Base-by-base conservation (phyloP, 768 basidiomycete species). In the Leccinum longicurvipes region DNA sequence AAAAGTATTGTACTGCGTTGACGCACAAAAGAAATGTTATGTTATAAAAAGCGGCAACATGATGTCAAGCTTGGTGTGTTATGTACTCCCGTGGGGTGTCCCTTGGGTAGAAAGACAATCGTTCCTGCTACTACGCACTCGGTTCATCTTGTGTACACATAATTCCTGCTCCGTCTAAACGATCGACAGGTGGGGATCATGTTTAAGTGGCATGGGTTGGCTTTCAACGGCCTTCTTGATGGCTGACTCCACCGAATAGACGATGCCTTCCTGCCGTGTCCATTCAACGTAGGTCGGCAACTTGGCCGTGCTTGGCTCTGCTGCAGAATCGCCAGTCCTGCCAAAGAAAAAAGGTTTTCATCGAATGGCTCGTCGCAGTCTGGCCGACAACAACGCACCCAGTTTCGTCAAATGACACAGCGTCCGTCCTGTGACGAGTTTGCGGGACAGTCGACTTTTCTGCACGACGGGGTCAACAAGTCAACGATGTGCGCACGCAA, bases 261-360 rank as follows among this genome's bases (percentile, higher is more conserved):
- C 50, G 15, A 32, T 47, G 14, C 50, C 47, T n/a, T 50, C 47
- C n/a, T 42, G 11, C 48, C 25, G 54, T 10, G 41, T 25, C 60
- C 56, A 60, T 17, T 58, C 45, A 10, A 63, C 63, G 17, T 59
- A 60, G 24, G 64, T 56, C 41, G 67, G 55, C n/a, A 57, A 54
- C 32, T 63, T 66, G 21, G 53, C 46, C 19, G 44, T 41, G 19
- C 41, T 39, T 25, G 57, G 39, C 31, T 63, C 59, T 31, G 53
- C 15, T 0, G 39, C 54, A 45, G 60, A 51, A 23, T 55, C 53
- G 10, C 39, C 39, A 9, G 48, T 55, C 14, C 65, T 67, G 47
- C 31, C 39, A n/a, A 6, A 14, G 19, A 39, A n/a, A 39, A 19
- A 39, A 11, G 0, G 31, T 31, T 21, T 51, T 3, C 12, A 27